Base-by-base conservation (phyloP, 441 rosid genomes). In the Pelargonium australe region DNA sequence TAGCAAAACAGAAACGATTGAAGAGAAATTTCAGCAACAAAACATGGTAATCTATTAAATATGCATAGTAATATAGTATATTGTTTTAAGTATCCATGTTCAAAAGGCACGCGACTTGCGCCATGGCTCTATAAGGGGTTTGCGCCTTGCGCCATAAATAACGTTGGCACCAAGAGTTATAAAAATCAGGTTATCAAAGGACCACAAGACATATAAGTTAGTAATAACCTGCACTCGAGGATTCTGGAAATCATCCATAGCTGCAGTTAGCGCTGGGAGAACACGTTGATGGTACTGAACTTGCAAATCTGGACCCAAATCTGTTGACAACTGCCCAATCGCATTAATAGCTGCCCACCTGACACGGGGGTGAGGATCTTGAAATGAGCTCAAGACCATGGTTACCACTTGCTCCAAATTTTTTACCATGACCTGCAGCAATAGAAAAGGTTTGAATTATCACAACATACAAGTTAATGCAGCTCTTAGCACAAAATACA, bases 321-420 rank as follows among this genome's bases (percentile, higher is more conserved):
- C 99, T 0, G 98, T 88, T 45, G 96, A 95, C 84, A 89, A 74
- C 75, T 89, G 97, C 65, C 99, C 96, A 66, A 89, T 84, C 13
- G 98, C 98, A 78, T 92, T 85, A 51, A 95, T 88, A 44, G 99
- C 99, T 66, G 96, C 98, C 97, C 98, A 89, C 64, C 97, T 89
- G 37, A 88, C 93, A 14, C 97, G 92, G 11, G 99, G 90, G 72
- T 94, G 97, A 14, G 90, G 87, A 77, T 89, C 89, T 62, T 77
- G 90, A 79, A 90, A 95, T 44, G 94, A 89, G 78, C 79, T 88
- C 74, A 95, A 70, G 69, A 87, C 89, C 97, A 92, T 90, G 10
- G 86, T 76, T 45, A 90, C 84, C 66, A 92, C 91, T 78, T 82
- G 90, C 72, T 89, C 96, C 64, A 90, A 85, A 71, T 79, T 89